Evolutionary conservation across 305 asterid species (phyloP).

Genomic region (Nicotiana rustica): DNA sequence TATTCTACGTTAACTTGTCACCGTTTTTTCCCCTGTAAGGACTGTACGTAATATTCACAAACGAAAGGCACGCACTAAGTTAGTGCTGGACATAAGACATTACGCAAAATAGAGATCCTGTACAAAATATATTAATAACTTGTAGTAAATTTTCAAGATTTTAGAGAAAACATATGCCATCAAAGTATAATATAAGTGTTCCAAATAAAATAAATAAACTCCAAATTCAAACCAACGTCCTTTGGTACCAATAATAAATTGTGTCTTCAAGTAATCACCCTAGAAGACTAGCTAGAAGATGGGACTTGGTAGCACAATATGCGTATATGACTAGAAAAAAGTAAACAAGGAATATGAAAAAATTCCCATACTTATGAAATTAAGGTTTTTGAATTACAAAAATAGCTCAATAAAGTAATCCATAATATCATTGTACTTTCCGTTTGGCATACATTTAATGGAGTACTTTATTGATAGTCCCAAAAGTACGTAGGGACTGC

Average conservation of each 20-base stretch:
- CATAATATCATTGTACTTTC: not conserved
- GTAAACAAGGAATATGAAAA: too few relatives aligned
- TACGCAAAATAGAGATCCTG: not conserved
- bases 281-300: not conserved
- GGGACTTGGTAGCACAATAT: not conserved
- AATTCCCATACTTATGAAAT: not conserved
- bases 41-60: not conserved
- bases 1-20: not conserved
- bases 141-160: not conserved
- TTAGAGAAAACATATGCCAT: not conserved
- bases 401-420: constrained; percentile 1
- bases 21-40: not conserved
- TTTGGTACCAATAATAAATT: not conserved
- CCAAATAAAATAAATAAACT: not conserved
- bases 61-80: not conserved
- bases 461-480: not conserved
- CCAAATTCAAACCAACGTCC: not conserved
- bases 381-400: not conserved
- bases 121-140: not conserved
- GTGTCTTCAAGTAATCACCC: not conserved
- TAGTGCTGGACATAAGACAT: not conserved
- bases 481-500: not conserved
- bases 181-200: not conserved
- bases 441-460: not conserved
- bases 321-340: too few relatives aligned